Evolutionary conservation across 106 monocot species (phyloP).

Genomic region (Acorus gramineus): DNA sequence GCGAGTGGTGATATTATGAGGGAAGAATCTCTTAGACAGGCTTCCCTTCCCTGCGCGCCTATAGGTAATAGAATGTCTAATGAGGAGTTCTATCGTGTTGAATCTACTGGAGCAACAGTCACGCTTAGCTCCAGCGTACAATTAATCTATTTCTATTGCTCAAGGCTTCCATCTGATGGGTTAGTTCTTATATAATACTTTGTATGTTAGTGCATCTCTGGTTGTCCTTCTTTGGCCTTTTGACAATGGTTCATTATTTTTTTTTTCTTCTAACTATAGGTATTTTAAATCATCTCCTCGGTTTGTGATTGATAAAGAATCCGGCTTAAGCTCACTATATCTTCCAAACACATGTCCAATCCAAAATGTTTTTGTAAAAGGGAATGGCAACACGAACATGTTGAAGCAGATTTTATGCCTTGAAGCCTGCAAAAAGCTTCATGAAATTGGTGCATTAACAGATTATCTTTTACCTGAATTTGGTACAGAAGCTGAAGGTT

Average conservation of each 20-base stretch:
- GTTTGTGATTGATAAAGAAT: slow-evolving; percentile 31
- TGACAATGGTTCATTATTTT: not conserved
- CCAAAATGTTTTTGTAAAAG: slow-evolving; percentile 22
- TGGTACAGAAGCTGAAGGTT: slow-evolving; percentile 19
- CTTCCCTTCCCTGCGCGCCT: slow-evolving; percentile 29
- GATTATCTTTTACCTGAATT: slow-evolving; percentile 44
- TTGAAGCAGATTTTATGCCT: slow-evolving; percentile 47
- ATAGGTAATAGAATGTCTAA: slow-evolving; percentile 16
- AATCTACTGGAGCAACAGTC: slow-evolving; percentile 44
- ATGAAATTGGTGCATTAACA: slow-evolving; percentile 43
- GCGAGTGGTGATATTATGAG: slow-evolving; percentile 45
- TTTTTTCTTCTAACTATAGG: slow-evolving; percentile 8
- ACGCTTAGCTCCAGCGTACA: slow-evolving; percentile 45
- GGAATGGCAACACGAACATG: slow-evolving; percentile 7
- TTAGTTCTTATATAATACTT: slow-evolving; percentile 5
- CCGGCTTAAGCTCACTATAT: slow-evolving; percentile 22
- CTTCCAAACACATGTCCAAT: slow-evolving; percentile 48
- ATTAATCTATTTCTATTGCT: slow-evolving; percentile 54
- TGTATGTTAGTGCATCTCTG: slow-evolving; percentile 1
- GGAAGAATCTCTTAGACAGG: slow-evolving; percentile 34
- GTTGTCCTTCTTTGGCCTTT: not conserved
- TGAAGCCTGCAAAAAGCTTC: slow-evolving; percentile 43
- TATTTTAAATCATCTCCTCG: slow-evolving; percentile 50
- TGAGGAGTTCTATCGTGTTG: slow-evolving; percentile 42
- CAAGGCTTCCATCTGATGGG: slow-evolving; percentile 56